Evolutionary conservation across 1,284 basidiomycete species (phyloP).

Genomic region (Ceratobasidium sp.): DNA sequence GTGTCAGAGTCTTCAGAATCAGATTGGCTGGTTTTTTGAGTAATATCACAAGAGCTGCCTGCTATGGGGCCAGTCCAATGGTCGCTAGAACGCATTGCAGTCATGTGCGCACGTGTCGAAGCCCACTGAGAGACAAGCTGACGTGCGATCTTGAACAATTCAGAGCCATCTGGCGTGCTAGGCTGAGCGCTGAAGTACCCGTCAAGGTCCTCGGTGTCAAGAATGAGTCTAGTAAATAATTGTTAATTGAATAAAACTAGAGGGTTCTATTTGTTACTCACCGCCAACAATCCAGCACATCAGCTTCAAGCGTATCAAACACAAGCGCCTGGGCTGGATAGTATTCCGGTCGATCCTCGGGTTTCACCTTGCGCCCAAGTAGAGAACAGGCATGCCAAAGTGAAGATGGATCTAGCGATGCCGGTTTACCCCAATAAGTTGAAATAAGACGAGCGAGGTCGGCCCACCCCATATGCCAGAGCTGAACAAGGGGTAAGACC

Average conservation of each 20-base stretch:
- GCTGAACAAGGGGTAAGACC: conserved; percentile 52
- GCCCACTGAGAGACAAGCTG: neutral
- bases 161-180: neutral
- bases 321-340: neutral
- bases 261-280: neutral
- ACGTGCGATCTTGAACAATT: neutral
- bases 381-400: neutral
- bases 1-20: too few relatives aligned
- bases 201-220: neutral
- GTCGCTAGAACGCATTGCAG: neutral
- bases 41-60: too few relatives aligned
- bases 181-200: neutral
- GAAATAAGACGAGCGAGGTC: conserved; percentile 52
- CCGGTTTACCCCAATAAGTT: conserved; percentile 50
- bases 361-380: neutral
- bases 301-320: neutral
- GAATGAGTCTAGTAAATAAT: neutral
- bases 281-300: conserved; percentile 20
- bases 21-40: too few relatives aligned
- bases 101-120: neutral
- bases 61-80: neutral
- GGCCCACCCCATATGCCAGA: conserved; percentile 55
- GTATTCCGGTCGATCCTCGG: neutral
- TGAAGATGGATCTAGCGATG: neutral
- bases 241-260: neutral